phyloP scores from a whole-genome alignment of 768 basidiomycete species.

The Collybia sp. region DNA sequence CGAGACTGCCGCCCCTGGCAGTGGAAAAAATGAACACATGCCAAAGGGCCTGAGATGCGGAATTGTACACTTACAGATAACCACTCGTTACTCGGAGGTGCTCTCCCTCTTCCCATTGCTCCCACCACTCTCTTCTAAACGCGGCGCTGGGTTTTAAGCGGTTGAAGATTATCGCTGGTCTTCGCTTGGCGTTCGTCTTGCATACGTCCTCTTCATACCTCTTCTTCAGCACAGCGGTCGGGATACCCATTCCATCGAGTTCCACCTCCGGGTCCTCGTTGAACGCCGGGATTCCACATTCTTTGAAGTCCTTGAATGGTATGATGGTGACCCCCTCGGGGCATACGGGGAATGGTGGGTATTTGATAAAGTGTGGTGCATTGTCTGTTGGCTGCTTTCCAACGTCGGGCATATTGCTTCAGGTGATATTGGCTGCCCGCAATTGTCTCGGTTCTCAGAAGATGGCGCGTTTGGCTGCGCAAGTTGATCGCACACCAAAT shows the following conservation, averaged over 20 bases:
- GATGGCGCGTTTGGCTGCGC: no score
- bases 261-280: slow-evolving; percentile 49
- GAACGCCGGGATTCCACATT: slow-evolving; percentile 37
- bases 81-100: slow-evolving; percentile 30
- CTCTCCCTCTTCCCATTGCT: slow-evolving; percentile 68
- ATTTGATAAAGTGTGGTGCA: slow-evolving; percentile 17
- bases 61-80: no score
- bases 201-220: slow-evolving; percentile 52
- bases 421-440: no score
- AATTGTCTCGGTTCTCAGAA: no score
- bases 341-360: slow-evolving; percentile 43
- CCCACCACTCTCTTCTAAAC: slow-evolving; percentile 50
- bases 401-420: no score
- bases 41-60: no score
- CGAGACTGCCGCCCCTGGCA: slow-evolving; percentile 36
- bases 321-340: slow-evolving; percentile 37
- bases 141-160: slow-evolving; percentile 28
- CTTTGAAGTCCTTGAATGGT: slow-evolving; percentile 39
- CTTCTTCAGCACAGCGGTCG: slow-evolving; percentile 50
- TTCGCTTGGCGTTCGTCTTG: slow-evolving; percentile 53
- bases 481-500: no score
- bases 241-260: slow-evolving; percentile 62
- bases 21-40: no score
- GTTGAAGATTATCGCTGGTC: slow-evolving; percentile 16
- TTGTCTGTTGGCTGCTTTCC: no score